Conservation (phyloP, 169 alveolate genomes). For the Plasmodium knowlesi region DNA sequence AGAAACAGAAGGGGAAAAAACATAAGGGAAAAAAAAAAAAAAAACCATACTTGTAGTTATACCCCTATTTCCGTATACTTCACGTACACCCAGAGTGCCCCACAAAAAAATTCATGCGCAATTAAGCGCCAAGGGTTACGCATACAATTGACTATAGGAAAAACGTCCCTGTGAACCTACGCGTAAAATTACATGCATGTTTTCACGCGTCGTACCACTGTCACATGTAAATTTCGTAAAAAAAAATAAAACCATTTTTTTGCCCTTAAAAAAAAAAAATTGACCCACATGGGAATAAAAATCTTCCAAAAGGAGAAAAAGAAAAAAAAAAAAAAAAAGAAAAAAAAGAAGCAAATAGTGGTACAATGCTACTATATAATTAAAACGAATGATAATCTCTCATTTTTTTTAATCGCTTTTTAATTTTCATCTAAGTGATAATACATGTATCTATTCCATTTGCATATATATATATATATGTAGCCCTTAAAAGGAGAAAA, state of each 20-base stretch:
- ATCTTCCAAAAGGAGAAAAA: not conserved
- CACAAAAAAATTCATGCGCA: not conserved
- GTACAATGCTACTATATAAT: not conserved
- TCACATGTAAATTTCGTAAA: not conserved
- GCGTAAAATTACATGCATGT: not conserved
- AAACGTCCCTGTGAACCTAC: not conserved
- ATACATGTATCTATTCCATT: not conserved
- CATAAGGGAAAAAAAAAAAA: too few species aligned
- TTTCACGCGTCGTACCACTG: not conserved
- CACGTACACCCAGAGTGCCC: not conserved
- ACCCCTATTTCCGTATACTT: not conserved
- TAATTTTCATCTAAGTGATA: not conserved
- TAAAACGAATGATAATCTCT: not conserved
- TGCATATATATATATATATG: not conserved
- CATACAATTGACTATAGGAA: not conserved
- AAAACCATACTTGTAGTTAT: not conserved
- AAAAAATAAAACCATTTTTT: not conserved
- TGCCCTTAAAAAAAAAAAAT: not conserved
- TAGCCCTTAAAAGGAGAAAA: not conserved
- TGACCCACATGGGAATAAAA: not conserved
- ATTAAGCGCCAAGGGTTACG: not conserved
- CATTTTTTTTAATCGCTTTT: not conserved
- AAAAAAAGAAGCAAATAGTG: not conserved
- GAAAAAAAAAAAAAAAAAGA: not conserved
- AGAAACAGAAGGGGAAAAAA: not conserved